Base-by-base conservation (phyloP, 768 basidiomycete species). In the Suillus luteus region DNA sequence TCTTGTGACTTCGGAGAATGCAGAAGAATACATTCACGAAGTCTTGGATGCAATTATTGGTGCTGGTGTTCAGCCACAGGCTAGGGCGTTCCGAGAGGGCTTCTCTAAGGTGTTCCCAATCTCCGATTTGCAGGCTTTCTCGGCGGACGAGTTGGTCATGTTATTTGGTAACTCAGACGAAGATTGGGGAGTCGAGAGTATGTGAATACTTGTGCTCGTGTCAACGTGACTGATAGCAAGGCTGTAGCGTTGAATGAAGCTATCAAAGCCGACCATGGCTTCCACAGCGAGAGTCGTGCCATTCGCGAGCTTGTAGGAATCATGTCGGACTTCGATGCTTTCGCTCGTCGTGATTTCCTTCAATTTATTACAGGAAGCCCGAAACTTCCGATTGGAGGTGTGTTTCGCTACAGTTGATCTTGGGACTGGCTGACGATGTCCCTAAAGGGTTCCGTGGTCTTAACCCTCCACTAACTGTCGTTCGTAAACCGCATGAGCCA, bases 301-400 rank as follows among this genome's bases (percentile, higher is more conserved):
- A 96, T 99, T 64, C 87, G 90, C 52, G 88, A 93, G 71, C 83
- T 99, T 62, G 76, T 98, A 31, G 93, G 92, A 60, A 84, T 94
- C 66, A 92, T 99, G 88, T 81, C 92, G 1, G 85, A 86, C 61
- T 97, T 91, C 69, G 90, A 95, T 70, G 75, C 73, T 17, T 74
- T 85, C 2, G 84, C 85, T 19, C 88, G 96, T 38, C 89, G 97
- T 66, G 90, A 92, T 60, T 97, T 91, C 78, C 79, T 99, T 38
- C 96, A 98, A 73, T 99, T 99, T 76, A 93, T 97, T 66, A 99
- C 97, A 12, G 97, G 97, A 49, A 96, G 96, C 72, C 96, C 96
- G 19, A 97, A 96, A 76, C 75, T 98, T 46, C 96, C 96, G 19
- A 96, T 98, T 61, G 96, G 96, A 69, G 96, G 95, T 94, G 66